A percentile compares a stretch with the other conserved stretches of the same genome.
phyloP scores from a whole-genome alignment of 208 protist species.

The Spongospora subterranea region DNA sequence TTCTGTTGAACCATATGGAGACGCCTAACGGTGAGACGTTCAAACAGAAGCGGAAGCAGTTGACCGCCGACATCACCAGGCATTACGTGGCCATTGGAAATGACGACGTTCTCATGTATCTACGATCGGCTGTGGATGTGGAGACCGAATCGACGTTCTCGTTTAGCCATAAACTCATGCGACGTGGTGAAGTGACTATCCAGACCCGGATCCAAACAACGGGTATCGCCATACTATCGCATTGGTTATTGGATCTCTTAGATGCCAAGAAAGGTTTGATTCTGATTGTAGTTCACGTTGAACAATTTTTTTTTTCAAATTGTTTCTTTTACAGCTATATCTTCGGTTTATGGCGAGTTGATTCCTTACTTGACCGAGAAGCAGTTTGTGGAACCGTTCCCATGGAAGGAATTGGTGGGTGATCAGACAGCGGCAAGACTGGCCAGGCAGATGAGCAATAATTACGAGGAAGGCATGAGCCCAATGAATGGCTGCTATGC shows the following conservation, averaged over 20 bases:
- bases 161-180: not conserved
- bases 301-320: not conserved
- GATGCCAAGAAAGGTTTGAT: constrained; percentile 36
- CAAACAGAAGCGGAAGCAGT: not conserved
- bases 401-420: not conserved
- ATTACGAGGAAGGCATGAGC: not conserved
- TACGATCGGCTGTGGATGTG: not conserved
- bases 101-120: constrained; percentile 34
- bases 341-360: constrained; percentile 4
- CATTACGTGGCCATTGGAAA: constrained; percentile 34
- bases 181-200: not conserved
- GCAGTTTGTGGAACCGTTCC: constrained; percentile 16
- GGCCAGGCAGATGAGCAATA: not conserved
- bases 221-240: constrained; percentile 2
- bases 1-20: not conserved
- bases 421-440: not conserved
- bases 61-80: not conserved
- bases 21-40: not conserved
- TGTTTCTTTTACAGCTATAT: constrained; percentile 1
- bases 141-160: constrained; percentile 29
- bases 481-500: constrained; percentile 31
- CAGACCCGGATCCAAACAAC: constrained; percentile 40
- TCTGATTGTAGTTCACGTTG: constrained; percentile 2
- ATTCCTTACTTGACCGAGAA: constrained; percentile 9
- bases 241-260: constrained; percentile 11